These are phyloP conservation scores for Clavulina sp. DNA, from an alignment of 768 basidiomycete species.

Conservation along the genomic window DNA sequence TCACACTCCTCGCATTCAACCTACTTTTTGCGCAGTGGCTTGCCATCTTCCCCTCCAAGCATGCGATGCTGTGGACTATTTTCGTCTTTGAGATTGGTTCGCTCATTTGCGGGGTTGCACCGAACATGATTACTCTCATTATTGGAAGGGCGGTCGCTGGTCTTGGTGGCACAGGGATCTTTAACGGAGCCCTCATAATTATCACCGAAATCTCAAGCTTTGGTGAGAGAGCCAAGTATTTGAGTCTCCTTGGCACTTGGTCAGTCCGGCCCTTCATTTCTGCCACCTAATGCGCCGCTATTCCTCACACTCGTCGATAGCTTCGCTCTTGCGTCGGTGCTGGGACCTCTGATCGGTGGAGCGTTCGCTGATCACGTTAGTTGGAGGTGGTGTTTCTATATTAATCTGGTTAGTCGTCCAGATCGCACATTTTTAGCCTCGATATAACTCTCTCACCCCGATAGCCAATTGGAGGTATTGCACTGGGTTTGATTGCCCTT, in stretches of 20 bases:
- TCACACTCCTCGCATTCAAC: neutral
- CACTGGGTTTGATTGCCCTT: neutral
- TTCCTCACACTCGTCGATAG: too few relatives aligned
- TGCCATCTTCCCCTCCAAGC: neutral
- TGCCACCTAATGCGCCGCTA: too few relatives aligned
- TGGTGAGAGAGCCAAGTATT: neutral
- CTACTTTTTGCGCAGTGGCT: neutral
- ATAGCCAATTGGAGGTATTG: neutral
- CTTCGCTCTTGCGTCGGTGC: constrained; percentile 27
- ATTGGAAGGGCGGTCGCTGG: neutral
- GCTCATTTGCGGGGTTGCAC: neutral
- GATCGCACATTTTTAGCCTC: too few relatives aligned
- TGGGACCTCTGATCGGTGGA: constrained; percentile 71
- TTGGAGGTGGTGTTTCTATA: constrained; percentile 45
- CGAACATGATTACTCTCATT: neutral
- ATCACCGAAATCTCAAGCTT: neutral
- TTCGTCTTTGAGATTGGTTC: neutral
- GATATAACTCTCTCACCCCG: too few relatives aligned
- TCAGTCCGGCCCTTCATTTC: too few relatives aligned
- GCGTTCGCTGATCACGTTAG: constrained; percentile 60
- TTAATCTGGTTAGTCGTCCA: too few relatives aligned
- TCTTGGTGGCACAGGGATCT: neutral
- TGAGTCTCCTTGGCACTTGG: neutral
- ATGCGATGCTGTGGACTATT: neutral
- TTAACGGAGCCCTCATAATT: too few relatives aligned